Base-by-base conservation (phyloP, 352 stramenopile genomes). In the Halophytophthora polymorphica region DNA sequence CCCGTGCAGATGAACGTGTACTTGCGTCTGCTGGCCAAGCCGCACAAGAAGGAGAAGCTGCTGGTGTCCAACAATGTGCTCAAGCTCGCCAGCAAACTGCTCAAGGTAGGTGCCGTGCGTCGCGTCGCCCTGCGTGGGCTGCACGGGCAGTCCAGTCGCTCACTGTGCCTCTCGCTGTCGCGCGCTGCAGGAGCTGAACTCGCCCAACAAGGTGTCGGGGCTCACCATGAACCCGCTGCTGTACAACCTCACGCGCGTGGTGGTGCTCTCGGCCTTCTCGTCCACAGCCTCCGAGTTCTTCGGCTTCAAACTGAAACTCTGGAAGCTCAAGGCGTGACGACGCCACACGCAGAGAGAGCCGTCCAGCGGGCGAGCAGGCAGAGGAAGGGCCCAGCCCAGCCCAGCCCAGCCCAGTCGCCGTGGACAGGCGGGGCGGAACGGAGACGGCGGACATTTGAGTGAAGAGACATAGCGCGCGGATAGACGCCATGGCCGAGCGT, bases 221-320 rank as follows among this genome's bases (percentile, higher is more conserved):
- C 57, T 96, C 44, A 94, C 83, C 25, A 96, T 96, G 87, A 95
- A 95, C 55, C 87, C 87, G 25, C 63, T 95, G 48, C 66, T 96
- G 14, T 93, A 95, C 73, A 95, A 95, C 60, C 66, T 95, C 50
- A 96, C 84, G 43, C 79, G 87, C 37, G 84, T 95, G 35, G 73
- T 96, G 39, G 81, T 96, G 48, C 69, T 96, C 43, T 95, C 85
- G 21, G 87, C 87, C 35, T 93, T 96, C 48, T 94, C 82, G 47
- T 93, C 85, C 37, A 87, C 86, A 3, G 82, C 90, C 39, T 95
- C 82, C 14, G 87, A 96, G 61, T 89, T 94, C 46, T 93, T 96
- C 52, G 87, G 87, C 58, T 96, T 96, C 62, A 96, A 95, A 62
- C 73, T 95, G 49, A 95, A 95, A 77, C 66, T 95, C 13, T 92